Conservation (phyloP, 2,329 filamentous ascomycete species). For the Cyphellophora attinorum region DNA sequence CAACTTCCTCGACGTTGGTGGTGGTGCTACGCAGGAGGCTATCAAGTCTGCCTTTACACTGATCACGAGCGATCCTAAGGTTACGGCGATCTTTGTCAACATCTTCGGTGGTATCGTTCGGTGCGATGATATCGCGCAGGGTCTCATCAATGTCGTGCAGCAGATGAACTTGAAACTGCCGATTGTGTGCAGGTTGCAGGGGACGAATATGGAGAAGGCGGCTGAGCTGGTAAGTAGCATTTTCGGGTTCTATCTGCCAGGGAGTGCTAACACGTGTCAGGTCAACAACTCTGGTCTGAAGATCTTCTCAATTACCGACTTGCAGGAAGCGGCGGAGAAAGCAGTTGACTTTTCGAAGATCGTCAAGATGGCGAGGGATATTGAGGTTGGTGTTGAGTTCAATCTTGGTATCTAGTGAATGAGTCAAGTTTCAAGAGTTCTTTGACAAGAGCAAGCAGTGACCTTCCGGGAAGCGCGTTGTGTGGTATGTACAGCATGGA, state of each 20-base stretch:
- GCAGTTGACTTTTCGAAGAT: constrained; percentile 98
- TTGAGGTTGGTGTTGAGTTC: constrained; percentile 95
- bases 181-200: constrained; percentile 93
- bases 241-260: too few relatives aligned
- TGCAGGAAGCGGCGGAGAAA: constrained; percentile 95
- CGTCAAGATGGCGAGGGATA: constrained; percentile 96
- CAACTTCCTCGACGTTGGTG: constrained; percentile 98
- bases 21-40: constrained; percentile 89
- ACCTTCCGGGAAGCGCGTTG: neutral
- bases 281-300: constrained; percentile 97
- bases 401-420: constrained; percentile 77
- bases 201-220: constrained; percentile 94
- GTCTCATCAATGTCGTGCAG: constrained; percentile 89
- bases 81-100: constrained; percentile 98
- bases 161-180: constrained; percentile 92
- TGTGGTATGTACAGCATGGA: neutral
- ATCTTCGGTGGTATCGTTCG: constrained; percentile 99
- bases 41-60: constrained; percentile 98
- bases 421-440: too few relatives aligned
- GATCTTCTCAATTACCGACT: constrained; percentile 98
- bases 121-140: constrained; percentile 93
- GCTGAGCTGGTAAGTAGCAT: constrained; percentile 65
- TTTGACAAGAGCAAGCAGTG: neutral
- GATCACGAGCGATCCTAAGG: constrained; percentile 96
- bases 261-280: constrained; percentile 23